Base-by-base conservation (phyloP, 1,284 basidiomycete species). In the Mycosarcoma mackinlayi region DNA sequence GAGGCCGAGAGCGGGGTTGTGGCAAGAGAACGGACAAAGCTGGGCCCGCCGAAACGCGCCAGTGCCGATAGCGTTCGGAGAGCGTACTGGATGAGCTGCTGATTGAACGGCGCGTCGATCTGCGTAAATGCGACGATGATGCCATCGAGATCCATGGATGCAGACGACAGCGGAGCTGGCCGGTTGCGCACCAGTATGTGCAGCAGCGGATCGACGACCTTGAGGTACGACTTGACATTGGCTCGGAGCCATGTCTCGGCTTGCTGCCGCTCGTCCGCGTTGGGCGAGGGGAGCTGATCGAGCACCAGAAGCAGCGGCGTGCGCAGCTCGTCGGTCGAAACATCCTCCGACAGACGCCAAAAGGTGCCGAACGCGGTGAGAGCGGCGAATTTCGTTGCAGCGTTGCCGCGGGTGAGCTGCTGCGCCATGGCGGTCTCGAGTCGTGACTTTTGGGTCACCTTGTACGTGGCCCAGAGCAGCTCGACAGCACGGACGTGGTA, bases 361-460 rank as follows among this genome's bases (percentile, higher is more conserved):
- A 98, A 85, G 1, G 93, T 89, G 1, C 95, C 94, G 81, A 98
- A 96, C 0, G 91, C 91, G 69, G 93, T 90, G 79, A 91, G 91
- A 0, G 90, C 88, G 27, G 88, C 87, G 1, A 54, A 25, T 21
- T 66, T 49, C 13, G 52, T 34, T 1, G 31, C 8, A 6, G 27
- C 47, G 1, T 50, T 38, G 21, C 49, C 59, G 19, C 39, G 37
- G 9, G 45, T 44, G 5, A 80, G 56, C 21, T 56, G 57, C 42
- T 58, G 39, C 8, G 62, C 61, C 28, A 80, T 49, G 6, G 67
- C 60, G 1, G 67, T 60, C 49, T 75, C 75, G 27, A 69, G 34
- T 28, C 67, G 40, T 14, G 53, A 46, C 33, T 51, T 49, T 49
- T 58, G 49, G 5, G 57, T 55, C 4, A 70, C 51, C 31, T 68